phyloP scores from a whole-genome alignment of 1,284 basidiomycete genomes.

The Marasmius fiardii region DNA sequence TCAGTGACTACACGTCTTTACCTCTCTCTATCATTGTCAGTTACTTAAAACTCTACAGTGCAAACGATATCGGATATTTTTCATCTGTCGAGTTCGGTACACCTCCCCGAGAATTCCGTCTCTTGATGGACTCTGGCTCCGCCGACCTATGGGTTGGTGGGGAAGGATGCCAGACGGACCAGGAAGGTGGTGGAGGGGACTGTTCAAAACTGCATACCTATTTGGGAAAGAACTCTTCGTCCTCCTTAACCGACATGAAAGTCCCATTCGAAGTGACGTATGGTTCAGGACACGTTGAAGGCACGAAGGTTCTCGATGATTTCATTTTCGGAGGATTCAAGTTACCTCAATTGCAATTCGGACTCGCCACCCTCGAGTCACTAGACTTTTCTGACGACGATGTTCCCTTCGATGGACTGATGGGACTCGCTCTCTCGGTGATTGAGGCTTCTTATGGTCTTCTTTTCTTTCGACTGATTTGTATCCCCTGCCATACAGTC shows the following conservation, averaged over 20 bases:
- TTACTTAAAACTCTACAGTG: not conserved
- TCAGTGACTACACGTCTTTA: conserved; percentile 24
- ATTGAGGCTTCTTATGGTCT: conserved; percentile 8
- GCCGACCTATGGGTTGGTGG: conserved; percentile 50
- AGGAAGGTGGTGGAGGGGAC: conserved; percentile 12
- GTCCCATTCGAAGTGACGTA: conserved; percentile 38
- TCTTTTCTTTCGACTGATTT: not conserved
- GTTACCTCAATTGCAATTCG: conserved; percentile 46
- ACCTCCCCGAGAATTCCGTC: conserved; percentile 50
- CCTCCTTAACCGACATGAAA: conserved; percentile 36
- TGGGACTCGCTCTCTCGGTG: conserved; percentile 64
- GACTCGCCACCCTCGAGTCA: conserved; percentile 50
- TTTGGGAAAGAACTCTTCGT: conserved; percentile 51
- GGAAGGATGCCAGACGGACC: conserved; percentile 32
- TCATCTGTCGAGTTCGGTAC: conserved; percentile 62
- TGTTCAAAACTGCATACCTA: conserved; percentile 40
- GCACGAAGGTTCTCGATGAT: not conserved
- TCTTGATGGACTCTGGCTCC: conserved; percentile 70
- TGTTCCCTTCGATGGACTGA: conserved; percentile 59
- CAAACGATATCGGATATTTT: conserved; percentile 35
- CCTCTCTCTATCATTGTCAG: not conserved
- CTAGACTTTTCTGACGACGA: conserved; percentile 37
- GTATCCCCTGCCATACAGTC: conserved; percentile 24
- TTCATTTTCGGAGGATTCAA: conserved; percentile 1
- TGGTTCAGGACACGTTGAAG: conserved; percentile 53